Base-by-base conservation (phyloP, 75 land plant genomes). In the Adiantum capillusveneris region DNA sequence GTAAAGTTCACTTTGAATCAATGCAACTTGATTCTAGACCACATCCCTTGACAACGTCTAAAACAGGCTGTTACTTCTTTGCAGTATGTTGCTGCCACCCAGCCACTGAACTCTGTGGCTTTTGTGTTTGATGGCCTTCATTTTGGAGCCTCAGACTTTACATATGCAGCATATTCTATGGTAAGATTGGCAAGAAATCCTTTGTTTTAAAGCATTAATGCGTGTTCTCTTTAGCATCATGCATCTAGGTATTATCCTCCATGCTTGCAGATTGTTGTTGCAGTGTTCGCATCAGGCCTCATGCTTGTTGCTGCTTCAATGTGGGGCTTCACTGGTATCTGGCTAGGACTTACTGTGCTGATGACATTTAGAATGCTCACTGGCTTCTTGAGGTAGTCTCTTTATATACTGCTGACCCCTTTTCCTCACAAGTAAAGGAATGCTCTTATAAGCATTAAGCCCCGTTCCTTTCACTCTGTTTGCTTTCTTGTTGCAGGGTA, bases 41-140 rank as follows among this genome's bases (percentile, higher is more conserved):
- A 22, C 16, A 11, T 7, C 21, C 11, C 16, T 41, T 62, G 44
- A 39, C 45, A 28, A 22, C 28, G 25, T 0, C 45, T 20, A 36
- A 28, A 16, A 48, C 28, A 29, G 21, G 11, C 16, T 39, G 36
- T 18, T 59, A 30, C 53, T 28, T 3, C 48, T 53, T 39, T 75
- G 75, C 79, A 94, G 98, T 94, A 86, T 75, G 96, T 94, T 59
- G 82, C 84, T 53, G 75, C 79, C 36, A 84, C 96, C 44, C 98
- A 94, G 66, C 96, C 98, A 63, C 61, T 94, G 29, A 94, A 90
- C 74, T 83, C 96, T 7, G 42, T 94, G 60, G 96, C 96, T n/a
- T 94, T 94, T 76, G 88, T 94, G 43, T 60, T 94, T 58, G 98
- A 94, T 78, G 98, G 98, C 42, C 80, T 94, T 20, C 79, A 89